These are phyloP conservation scores for Sphagnum tenellum DNA, from an alignment of 225 moss, liverwort and hornwort species.

Conservation along the genomic window DNA sequence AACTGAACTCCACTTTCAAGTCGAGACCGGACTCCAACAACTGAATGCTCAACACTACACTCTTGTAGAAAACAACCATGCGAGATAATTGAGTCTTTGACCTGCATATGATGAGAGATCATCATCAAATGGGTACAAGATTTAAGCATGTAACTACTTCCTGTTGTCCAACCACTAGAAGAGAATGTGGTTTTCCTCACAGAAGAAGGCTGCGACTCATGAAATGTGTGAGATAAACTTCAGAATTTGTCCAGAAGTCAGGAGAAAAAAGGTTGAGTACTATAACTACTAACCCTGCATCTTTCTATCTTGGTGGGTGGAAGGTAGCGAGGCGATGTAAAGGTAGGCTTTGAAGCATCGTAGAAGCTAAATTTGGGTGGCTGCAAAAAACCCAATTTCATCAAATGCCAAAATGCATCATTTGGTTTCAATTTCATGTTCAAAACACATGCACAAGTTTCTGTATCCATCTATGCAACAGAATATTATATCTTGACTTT, in stretches of 20 bases:
- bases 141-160: too few species aligned
- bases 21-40: conserved; percentile 56
- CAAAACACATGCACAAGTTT: neutral
- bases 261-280: too few species aligned
- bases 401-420: neutral
- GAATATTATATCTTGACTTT: neutral
- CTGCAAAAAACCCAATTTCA: conserved; percentile 8
- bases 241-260: too few species aligned
- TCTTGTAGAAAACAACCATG: conserved; percentile 59
- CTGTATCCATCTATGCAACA: neutral
- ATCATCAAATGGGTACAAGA: too few species aligned
- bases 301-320: conserved; percentile 60
- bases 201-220: too few species aligned
- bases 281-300: conserved; percentile 28
- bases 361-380: conserved; percentile 55
- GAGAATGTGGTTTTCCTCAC: too few species aligned
- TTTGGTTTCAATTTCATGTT: neutral
- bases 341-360: conserved; percentile 48
- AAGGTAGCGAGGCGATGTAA: conserved; percentile 59
- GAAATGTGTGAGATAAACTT: too few species aligned
- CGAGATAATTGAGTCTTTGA: conserved; percentile 37
- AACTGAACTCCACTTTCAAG: conserved; percentile 47
- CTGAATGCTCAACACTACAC: conserved; percentile 38
- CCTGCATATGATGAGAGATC: conserved; percentile 10
- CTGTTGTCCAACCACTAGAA: too few species aligned